Conservation (phyloP, 1,284 basidiomycete species). For the Boletellus deceptivus region DNA sequence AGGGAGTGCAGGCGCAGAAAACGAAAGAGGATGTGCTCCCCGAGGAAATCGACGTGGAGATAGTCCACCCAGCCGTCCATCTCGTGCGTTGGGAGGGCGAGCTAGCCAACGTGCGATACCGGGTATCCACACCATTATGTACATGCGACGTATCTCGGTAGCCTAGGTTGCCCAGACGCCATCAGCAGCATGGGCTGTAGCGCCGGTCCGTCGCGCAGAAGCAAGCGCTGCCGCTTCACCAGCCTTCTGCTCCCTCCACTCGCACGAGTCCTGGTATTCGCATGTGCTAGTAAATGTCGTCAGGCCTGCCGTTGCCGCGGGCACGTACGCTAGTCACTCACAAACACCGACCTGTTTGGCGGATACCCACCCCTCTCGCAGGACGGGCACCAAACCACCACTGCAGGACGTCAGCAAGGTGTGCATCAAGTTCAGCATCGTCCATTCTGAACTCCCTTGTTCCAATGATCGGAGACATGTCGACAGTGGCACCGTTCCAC, state of each 20-base stretch:
- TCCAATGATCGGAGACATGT: constrained; percentile 58
- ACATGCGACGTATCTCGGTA: not conserved
- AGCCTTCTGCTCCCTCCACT: constrained; percentile 78
- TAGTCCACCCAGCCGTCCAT: constrained; percentile 44
- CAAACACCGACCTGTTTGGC: constrained; percentile 66
- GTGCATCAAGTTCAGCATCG: constrained; percentile 49
- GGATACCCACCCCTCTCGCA: constrained; percentile 65
- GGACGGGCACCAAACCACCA: constrained; percentile 76
- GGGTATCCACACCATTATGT: constrained; percentile 4
- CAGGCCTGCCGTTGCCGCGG: not conserved
- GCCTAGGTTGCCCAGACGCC: not conserved
- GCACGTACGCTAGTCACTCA: constrained; percentile 38
- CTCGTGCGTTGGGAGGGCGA: too few relatives aligned
- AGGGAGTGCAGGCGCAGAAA: constrained; percentile 50
- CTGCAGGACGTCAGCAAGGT: constrained; percentile 56
- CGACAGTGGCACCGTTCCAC: constrained; percentile 9
- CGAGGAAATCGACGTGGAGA: constrained; percentile 56
- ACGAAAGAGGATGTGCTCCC: constrained; percentile 57
- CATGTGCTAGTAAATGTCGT: constrained; percentile 53
- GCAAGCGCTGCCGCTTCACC: constrained; percentile 33
- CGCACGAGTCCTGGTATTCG: constrained; percentile 76
- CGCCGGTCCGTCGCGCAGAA: not conserved
- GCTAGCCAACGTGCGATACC: too few relatives aligned
- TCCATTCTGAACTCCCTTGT: constrained; percentile 61
- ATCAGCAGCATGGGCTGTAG: not conserved